Evolutionary conservation across 75 land plant genomes (phyloP), one percentile per base, ranked within the genome.

Genomic region (Adiantum capillusveneris): DNA sequence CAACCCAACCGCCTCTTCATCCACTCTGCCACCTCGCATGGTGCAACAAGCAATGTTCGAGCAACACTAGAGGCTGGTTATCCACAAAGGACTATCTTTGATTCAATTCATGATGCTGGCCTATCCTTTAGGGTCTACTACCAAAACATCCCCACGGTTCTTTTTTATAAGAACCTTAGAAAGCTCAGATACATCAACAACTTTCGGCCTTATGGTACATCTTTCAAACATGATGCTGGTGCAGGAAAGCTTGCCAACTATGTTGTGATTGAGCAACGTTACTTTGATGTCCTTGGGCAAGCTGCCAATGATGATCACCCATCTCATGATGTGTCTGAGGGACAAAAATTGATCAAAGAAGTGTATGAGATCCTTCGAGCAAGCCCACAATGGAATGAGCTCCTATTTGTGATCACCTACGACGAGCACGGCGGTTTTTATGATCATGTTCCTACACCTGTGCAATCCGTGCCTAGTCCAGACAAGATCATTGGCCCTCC

Each of bases 221-320:
- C 31, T 25, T 92, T 92, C 80, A 70, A 78, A 39, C 34, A 29
- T 1, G 67, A 88, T 52, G 88, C 88, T 14, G 42, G 46, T 31
- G 0, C 53, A 0, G 97, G 89, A 0, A 71, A 25, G 29, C 80
- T 92, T 13, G 89, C 94, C 18, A 75, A 75, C 65, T 87, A 87
- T 51, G 84, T 64, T 0, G 97, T 92, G 25, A 57, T 92, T 27
- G 94, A 92, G 77, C 94, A 72, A 49, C 75, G 85, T 6, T 92
- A 84, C 71, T 58, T 78, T 29, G 94, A 85, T 56, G 20, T 75
- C 25, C 59, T 57, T 53, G 11, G 28, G n/a, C 25, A 42, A 1
- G 89, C 94, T 6, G 97, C 86, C 7, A 87, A 77, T 62, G 97
- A 91, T 56, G 97, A 91, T 39, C 97, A 91, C 52, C 97, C 97